Evolutionary conservation across 768 basidiomycete species (phyloP), one percentile per base, ranked within the genome.

Genomic region (Suillus sp.): DNA sequence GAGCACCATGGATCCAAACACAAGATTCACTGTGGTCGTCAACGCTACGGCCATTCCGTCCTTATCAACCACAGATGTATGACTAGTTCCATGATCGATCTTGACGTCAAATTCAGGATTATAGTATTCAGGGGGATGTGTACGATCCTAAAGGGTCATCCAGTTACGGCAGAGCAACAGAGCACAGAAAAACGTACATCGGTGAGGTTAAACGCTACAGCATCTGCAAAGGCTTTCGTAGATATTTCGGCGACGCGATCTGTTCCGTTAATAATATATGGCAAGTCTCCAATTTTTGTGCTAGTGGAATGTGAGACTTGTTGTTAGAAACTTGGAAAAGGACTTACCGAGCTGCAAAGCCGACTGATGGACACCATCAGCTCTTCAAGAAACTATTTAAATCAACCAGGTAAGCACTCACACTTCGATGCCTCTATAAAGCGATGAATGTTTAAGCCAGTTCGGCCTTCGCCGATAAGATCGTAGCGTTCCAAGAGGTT

Each of bases 41-140:
- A 98, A 70, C 18, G 91, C 75, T 6, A 95, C 93, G 0, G 90
- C 95, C 84, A 96, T 94, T 22, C 94, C 94, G 70, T 89, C 80
- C 68, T 83, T 81, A 76, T 99, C 96, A 7, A 96, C 78, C 9
- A 90, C 83, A 7, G 91, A 93, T 6, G 91, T 83, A 71, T 98
- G 96, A 62, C 93, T 95, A 87, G 96, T 98, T 55, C 96, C 96
- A 75, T 96, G 93, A 75, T 97, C 94, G 1, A 78, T 80, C 40
- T 83, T 81, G 20, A 93, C 75, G 68, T 93, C 94, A 69, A 86
- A 94, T 59, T 89, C 81, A 1, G 95, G 91, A 37, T 91, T 81
- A 73, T 98, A 98, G 76, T 96, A 96, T 43, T 85, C 82, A 8
- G 91, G 84, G 4, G 83, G 73, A 73, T 97, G 95, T 0, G 96